phyloP scores from a whole-genome alignment of 345 rosid species.

The Salix arbutifolia region DNA sequence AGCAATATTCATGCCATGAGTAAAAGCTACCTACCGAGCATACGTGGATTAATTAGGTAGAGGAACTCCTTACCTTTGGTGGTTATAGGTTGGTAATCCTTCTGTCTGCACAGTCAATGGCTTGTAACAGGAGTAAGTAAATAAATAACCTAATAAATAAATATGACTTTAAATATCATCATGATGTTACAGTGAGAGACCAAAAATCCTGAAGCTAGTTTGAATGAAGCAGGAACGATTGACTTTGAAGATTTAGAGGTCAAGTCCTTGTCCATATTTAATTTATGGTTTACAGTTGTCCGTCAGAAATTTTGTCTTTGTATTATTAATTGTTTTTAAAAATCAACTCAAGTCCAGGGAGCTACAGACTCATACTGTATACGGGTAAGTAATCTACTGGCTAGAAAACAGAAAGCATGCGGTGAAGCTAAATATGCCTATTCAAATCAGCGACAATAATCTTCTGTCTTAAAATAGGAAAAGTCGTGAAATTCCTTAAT shows the following conservation, averaged over 20 bases:
- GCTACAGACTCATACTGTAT: no score
- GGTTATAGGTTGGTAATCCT: not conserved
- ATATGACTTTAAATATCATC: not conserved
- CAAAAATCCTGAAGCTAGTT: not conserved
- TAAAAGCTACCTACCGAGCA: not conserved
- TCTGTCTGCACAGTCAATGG: not conserved
- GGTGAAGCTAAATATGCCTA: no score
- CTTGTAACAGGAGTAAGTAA: slow-evolving; percentile 1
- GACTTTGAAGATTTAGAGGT: not conserved
- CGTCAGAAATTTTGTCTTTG: not conserved
- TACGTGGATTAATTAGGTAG: not conserved
- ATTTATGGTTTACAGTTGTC: not conserved
- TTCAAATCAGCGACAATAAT: no score
- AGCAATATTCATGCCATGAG: no score
- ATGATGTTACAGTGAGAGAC: not conserved
- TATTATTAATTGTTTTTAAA: not conserved
- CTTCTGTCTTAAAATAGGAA: no score
- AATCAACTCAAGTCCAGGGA: not conserved
- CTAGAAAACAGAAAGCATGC: no score
- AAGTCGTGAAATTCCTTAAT: no score
- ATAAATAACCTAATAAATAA: not conserved
- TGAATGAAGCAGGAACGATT: not conserved
- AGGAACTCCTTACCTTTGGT: not conserved
- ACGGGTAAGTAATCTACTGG: no score
- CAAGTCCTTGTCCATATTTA: not conserved